A percentile compares a stretch with the other conserved stretches of the same genome.
These are phyloP conservation scores for Senna siamea DNA, from an alignment of 306 rosid genomes.

Conservation along the genomic window DNA sequence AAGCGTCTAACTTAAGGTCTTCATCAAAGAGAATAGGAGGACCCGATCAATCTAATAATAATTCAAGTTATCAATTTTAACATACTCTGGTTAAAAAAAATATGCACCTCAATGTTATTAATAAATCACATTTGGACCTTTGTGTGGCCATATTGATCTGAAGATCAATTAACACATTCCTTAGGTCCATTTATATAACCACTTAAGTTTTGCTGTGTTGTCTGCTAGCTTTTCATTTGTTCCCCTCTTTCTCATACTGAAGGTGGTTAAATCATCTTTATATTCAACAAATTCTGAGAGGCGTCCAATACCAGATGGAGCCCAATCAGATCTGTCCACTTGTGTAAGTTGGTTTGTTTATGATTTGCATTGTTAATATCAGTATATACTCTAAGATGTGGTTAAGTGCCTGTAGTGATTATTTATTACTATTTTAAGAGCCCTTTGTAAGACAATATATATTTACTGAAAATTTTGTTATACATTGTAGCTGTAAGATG, in stretches of 20 bases:
- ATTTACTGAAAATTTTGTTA: background rate
- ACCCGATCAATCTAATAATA: conserved; percentile 26
- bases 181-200: background rate
- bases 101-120: background rate
- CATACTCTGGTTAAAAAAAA: background rate
- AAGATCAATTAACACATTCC: conserved; percentile 20
- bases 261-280: conserved; percentile 36
- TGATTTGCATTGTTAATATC: conserved; percentile 30
- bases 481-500: background rate
- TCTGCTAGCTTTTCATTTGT: background rate
- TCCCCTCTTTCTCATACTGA: conserved; percentile 24
- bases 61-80: conserved; percentile 47
- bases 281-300: conserved; percentile 34
- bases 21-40: conserved; percentile 45
- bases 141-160: background rate
- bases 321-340: conserved; percentile 33
- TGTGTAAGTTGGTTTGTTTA: conserved; percentile 54
- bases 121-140: conserved; percentile 2
- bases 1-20: conserved; percentile 36
- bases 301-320: conserved; percentile 28
- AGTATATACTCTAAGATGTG: background rate
- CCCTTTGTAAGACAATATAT: background rate
- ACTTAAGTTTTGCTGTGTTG: background rate
- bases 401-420: conserved; percentile 8
- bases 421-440: background rate